Conservation (phyloP, 176 grass and related monocot genomes). For the Aegilops umbellulata region DNA sequence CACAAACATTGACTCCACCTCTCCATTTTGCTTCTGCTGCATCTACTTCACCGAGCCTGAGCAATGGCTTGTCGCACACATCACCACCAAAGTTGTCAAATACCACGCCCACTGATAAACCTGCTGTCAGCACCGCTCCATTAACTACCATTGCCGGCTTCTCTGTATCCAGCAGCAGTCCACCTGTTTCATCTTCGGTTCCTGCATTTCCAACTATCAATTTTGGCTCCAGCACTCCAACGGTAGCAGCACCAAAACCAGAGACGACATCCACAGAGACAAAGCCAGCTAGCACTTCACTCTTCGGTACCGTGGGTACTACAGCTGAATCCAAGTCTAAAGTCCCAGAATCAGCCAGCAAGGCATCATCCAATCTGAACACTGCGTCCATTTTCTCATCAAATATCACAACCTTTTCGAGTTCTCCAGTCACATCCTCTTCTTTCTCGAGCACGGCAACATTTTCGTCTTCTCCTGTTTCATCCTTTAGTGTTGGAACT, state of each 20-base stretch:
- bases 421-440: slow-evolving; percentile 5
- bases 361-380: slow-evolving; percentile 15
- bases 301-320: slow-evolving; percentile 13
- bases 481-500: slow-evolving; percentile 24
- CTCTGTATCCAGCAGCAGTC: slow-evolving; percentile 22
- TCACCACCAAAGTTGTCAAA: slow-evolving; percentile 29
- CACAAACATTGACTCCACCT: slow-evolving; percentile 20
- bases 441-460: slow-evolving; percentile 24
- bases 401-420: slow-evolving; percentile 21
- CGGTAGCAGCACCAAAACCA: slow-evolving; percentile 32
- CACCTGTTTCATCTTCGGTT: slow-evolving; percentile 16
- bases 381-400: slow-evolving; percentile 2
- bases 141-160: slow-evolving; percentile 11
- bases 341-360: slow-evolving; percentile 30
- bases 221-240: slow-evolving; percentile 36
- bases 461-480: slow-evolving; percentile 12
- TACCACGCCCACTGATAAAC: slow-evolving; percentile 19
- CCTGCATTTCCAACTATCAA: slow-evolving; percentile 16
- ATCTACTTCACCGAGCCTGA: slow-evolving; percentile 33
- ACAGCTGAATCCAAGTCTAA: slow-evolving; percentile 31
- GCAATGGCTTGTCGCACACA: slow-evolving; percentile 47
- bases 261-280: slow-evolving; percentile 1
- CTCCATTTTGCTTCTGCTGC: slow-evolving; percentile 41
- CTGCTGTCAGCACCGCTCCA: neutral
- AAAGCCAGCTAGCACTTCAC: slow-evolving; percentile 25